phyloP scores from a whole-genome alignment of 441 rosid genomes.

The Mallotus japonicus region DNA sequence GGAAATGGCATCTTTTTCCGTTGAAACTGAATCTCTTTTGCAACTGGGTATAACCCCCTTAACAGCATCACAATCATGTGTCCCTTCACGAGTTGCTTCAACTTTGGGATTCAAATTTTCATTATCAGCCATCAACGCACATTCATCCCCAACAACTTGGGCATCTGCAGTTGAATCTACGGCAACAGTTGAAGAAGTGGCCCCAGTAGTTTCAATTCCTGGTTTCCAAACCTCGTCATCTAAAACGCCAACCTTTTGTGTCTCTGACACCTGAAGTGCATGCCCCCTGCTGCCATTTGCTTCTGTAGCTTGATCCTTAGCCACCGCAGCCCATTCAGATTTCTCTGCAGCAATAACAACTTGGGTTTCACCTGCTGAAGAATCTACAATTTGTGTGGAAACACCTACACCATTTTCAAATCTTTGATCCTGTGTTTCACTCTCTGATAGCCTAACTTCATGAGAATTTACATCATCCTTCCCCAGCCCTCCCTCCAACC shows the following conservation, averaged over 20 bases:
- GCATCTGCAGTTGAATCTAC: slow-evolving; percentile 25
- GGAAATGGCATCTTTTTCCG: slow-evolving; percentile 23
- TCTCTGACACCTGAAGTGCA: slow-evolving; percentile 16
- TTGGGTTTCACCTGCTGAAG: slow-evolving; percentile 10
- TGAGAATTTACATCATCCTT: slow-evolving; percentile 16
- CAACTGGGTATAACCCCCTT: slow-evolving; percentile 18
- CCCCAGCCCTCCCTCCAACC: slow-evolving; percentile 10
- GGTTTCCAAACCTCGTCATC: slow-evolving; percentile 18
- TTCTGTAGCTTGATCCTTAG: slow-evolving; percentile 13
- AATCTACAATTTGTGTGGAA: slow-evolving; percentile 1
- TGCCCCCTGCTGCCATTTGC: slow-evolving; percentile 17
- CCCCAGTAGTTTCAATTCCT: slow-evolving; percentile 18
- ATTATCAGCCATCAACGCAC: slow-evolving; percentile 7
- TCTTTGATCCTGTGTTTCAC: slow-evolving; percentile 15
- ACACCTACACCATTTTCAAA: slow-evolving; percentile 25
- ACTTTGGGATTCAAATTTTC: slow-evolving; percentile 23
- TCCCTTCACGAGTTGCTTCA: slow-evolving; percentile 17
- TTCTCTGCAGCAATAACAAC: slow-evolving; percentile 10
- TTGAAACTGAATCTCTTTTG: slow-evolving; percentile 16
- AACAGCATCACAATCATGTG: slow-evolving; percentile 13
- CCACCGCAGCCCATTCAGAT: slow-evolving; percentile 16
- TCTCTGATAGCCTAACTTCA: slow-evolving; percentile 13
- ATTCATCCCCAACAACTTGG: slow-evolving; percentile 26
- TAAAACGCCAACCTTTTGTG: slow-evolving; percentile 21
- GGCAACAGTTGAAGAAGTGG: slow-evolving; percentile 11